Percentiles rank a stretch among this genome's conserved stretches.
phyloP scores from a whole-genome alignment of 2,329 filamentous ascomycete species.

The Colletotrichum sp. region DNA sequence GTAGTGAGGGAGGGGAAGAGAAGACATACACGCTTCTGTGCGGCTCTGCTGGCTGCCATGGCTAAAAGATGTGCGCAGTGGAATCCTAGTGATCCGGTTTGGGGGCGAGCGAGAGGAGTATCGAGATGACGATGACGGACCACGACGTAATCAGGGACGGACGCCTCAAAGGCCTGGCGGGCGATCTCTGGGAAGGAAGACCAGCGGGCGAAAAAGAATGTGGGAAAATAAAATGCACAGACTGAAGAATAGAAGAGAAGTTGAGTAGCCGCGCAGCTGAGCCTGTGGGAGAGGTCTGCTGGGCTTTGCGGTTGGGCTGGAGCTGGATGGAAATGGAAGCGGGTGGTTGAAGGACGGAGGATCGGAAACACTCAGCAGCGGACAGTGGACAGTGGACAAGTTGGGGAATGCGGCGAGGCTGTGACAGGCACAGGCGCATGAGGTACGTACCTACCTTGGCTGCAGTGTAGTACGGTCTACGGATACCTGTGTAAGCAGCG shows the following conservation, averaged over 20 bases:
- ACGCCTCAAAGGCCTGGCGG: not conserved
- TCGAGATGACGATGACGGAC: not conserved
- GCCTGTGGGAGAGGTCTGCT: not conserved
- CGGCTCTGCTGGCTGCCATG: slow-evolving; percentile 73
- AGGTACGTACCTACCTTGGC: not conserved
- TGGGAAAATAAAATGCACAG: not conserved
- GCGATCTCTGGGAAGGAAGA: not conserved
- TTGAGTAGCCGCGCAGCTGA: not conserved
- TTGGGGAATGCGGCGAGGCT: slow-evolving; percentile 20
- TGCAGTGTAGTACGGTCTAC: not conserved
- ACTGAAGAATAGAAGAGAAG: not conserved
- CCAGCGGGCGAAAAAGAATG: slow-evolving; percentile 23
- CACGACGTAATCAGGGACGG: slow-evolving; percentile 21
- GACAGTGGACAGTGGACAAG: not conserved
- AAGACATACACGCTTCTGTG: slow-evolving; percentile 69
- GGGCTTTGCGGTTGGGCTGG: not conserved
- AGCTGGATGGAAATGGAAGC: not conserved
- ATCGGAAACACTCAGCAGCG: not conserved
- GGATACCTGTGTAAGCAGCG: not conserved
- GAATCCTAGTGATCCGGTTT: not conserved
- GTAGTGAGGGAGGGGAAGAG: not conserved
- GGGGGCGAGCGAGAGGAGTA: not conserved
- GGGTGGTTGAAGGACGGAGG: not conserved
- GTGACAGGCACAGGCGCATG: not conserved
- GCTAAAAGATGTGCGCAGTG: slow-evolving; percentile 5